phyloP scores from a whole-genome alignment of 2,329 filamentous ascomycete species.

The Parastagonospora avenae region DNA sequence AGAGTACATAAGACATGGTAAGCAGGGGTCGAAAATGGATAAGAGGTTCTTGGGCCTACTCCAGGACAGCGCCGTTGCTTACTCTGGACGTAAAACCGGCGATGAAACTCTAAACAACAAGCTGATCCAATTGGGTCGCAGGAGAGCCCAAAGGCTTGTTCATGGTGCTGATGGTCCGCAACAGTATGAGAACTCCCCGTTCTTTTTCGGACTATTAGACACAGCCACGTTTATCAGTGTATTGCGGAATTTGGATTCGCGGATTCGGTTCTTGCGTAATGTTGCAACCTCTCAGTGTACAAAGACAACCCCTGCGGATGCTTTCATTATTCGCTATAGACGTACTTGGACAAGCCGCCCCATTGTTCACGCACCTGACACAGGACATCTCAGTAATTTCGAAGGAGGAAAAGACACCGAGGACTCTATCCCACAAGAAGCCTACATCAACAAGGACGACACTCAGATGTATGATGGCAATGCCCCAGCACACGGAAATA shows the following conservation, averaged over 20 bases:
- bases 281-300: neutral
- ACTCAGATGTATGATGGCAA: too few species aligned
- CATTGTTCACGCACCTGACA: too few species aligned
- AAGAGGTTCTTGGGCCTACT: too few species aligned
- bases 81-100: too few species aligned
- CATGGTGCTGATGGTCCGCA: too few species aligned
- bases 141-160: neutral
- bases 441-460: too few species aligned
- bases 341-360: too few species aligned
- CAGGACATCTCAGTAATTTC: too few species aligned
- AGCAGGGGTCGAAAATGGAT: too few species aligned
- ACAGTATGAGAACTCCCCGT: neutral
- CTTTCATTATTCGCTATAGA: neutral
- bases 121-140: neutral
- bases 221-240: neutral
- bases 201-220: neutral
- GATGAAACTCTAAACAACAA: neutral
- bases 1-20: neutral
- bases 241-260: neutral
- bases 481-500: too few species aligned
- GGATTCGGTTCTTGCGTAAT: neutral
- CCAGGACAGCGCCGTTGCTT: too few species aligned
- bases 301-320: neutral
- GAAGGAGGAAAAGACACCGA: neutral
- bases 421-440: too few species aligned